phyloP scores from a whole-genome alignment of 2,329 filamentous ascomycete genomes.

The Hymenoscyphus repandus region DNA sequence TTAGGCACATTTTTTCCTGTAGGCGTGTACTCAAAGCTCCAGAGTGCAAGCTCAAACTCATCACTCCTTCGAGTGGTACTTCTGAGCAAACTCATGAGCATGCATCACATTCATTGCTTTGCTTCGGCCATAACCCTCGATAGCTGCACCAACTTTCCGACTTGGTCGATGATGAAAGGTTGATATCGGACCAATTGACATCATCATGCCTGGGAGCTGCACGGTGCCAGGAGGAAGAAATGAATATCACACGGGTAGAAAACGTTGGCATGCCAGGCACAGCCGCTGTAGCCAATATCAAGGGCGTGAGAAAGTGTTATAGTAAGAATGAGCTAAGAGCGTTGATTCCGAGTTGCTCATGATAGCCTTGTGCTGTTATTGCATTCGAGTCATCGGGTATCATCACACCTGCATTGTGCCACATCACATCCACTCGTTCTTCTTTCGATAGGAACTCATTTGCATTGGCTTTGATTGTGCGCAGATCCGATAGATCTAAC shows the following conservation, averaged over 20 bases:
- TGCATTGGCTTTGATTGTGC: slow-evolving; percentile 33
- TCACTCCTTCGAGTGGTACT: slow-evolving; percentile 4
- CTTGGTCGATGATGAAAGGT: not conserved
- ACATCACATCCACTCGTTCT: slow-evolving; percentile 35
- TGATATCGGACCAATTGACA: slow-evolving; percentile 6
- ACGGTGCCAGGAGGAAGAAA: slow-evolving; percentile 15
- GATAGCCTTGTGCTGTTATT: slow-evolving; percentile 27
- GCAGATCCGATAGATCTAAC: slow-evolving; percentile 35
- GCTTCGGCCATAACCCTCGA: slow-evolving; percentile 9
- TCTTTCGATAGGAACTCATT: slow-evolving; percentile 33
- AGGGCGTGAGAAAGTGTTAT: slow-evolving; percentile 31
- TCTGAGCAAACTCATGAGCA: slow-evolving; percentile 6
- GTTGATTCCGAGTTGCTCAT: slow-evolving; percentile 34
- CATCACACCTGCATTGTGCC: slow-evolving; percentile 36
- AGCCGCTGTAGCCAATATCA: slow-evolving; percentile 27
- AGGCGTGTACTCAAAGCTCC: slow-evolving; percentile 4
- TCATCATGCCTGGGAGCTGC: slow-evolving; percentile 8
- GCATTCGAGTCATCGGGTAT: slow-evolving; percentile 20
- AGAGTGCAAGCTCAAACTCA: slow-evolving; percentile 8
- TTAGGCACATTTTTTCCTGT: slow-evolving; percentile 3
- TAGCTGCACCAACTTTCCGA: not conserved
- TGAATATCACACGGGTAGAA: slow-evolving; percentile 16
- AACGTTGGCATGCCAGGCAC: slow-evolving; percentile 9
- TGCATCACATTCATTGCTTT: slow-evolving; percentile 13
- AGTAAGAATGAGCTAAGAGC: slow-evolving; percentile 33